These are phyloP conservation scores for Nakazawaea ishiwadae DNA, from an alignment of 805 yeast species.

Conservation along the genomic window DNA sequence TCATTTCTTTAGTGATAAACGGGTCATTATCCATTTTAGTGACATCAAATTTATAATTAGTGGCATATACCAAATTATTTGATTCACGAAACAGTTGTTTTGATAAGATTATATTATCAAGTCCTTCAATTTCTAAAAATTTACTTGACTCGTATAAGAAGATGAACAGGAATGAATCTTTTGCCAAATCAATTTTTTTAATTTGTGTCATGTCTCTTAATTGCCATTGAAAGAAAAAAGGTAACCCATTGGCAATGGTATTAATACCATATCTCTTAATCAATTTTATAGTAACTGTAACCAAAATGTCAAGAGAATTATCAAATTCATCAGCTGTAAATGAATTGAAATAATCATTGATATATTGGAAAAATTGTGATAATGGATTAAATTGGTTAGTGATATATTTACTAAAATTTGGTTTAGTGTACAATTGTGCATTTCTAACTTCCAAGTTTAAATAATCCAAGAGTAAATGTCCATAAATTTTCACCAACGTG, in stretches of 20 bases:
- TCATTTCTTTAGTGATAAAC: conserved; percentile 1
- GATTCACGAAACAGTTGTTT: background rate
- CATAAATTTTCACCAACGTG: background rate
- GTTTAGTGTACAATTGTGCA: conserved; percentile 19
- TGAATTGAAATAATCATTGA: conserved; percentile 27
- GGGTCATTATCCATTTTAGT: background rate
- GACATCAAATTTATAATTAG: background rate
- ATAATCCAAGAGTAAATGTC: conserved; percentile 11
- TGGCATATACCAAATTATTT: background rate
- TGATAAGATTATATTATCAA: background rate
- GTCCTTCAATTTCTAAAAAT: background rate
- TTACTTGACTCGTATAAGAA: conserved; percentile 21
- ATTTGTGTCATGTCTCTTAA: conserved; percentile 16
- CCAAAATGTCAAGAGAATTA: background rate
- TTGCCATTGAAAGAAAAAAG: conserved; percentile 43
- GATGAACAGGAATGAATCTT: conserved; percentile 31
- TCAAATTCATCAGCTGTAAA: background rate
- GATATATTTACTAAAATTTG: conserved; percentile 40
- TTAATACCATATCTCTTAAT: conserved; percentile 39
- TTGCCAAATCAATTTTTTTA: conserved; percentile 9
- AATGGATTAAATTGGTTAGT: conserved; percentile 36
- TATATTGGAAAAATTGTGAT: conserved; percentile 31
- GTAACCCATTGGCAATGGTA: conserved; percentile 38
- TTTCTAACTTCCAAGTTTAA: conserved; percentile 3
- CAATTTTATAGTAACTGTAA: conserved; percentile 17